Percentiles rank a stretch among this genome's conserved stretches.
These are phyloP conservation scores for Extremus antarcticus DNA, from an alignment of 495 filamentous ascomycete genomes.

Conservation along the genomic window DNA sequence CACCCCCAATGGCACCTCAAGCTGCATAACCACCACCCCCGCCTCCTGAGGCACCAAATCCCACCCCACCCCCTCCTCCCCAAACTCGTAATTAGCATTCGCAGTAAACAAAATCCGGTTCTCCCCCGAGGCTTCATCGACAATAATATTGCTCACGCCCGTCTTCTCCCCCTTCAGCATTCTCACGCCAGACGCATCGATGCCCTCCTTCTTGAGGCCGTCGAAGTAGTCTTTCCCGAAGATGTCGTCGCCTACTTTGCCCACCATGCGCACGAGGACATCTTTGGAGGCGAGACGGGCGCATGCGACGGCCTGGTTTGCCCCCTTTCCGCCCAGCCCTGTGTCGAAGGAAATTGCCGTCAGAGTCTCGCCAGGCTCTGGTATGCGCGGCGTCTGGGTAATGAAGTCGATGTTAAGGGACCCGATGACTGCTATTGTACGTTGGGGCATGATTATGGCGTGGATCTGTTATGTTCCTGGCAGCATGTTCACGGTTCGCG, in stretches of 20 bases:
- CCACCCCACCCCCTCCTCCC: constrained; percentile 25
- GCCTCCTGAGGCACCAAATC: constrained; percentile 37
- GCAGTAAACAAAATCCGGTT: constrained; percentile 77
- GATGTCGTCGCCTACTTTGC: constrained; percentile 63
- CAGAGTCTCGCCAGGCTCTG: constrained; percentile 75
- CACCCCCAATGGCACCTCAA: constrained; percentile 70
- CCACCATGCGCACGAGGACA: constrained; percentile 67
- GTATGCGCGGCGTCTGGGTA: constrained; percentile 73
- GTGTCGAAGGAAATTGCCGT: constrained; percentile 66
- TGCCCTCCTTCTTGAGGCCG: constrained; percentile 40
- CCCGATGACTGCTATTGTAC: constrained; percentile 64
- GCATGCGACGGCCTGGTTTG: constrained; percentile 86
- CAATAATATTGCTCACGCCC: constrained; percentile 70
- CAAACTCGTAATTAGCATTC: constrained; percentile 54
- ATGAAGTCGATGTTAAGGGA: constrained; percentile 92
- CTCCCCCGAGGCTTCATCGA: constrained; percentile 58
- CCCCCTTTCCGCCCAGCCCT: constrained; percentile 84
- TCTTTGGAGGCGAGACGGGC: constrained; percentile 48
- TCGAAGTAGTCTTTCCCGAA: constrained; percentile 44
- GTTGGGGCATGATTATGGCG: not conserved
- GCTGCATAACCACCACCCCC: constrained; percentile 71
- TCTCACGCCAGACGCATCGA: constrained; percentile 48
- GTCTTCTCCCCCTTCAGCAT: constrained; percentile 46
- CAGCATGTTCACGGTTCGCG: no score
- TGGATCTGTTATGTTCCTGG: not conserved